Evolutionary conservation across 2,329 filamentous ascomycete species (phyloP).

Genomic region (Monosporascus sp.): DNA sequence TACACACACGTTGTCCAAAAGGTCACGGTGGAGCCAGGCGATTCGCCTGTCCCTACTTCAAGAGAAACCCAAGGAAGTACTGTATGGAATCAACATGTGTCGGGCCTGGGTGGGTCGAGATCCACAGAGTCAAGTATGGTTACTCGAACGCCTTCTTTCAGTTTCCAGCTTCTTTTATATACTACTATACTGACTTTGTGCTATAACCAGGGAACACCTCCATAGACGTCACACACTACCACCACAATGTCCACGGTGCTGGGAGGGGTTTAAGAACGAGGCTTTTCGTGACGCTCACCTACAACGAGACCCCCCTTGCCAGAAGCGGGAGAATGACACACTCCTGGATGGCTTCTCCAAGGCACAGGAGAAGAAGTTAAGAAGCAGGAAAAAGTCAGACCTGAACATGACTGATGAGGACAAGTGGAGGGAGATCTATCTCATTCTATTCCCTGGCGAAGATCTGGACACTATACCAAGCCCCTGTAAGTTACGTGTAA

Average conservation of each 20-base stretch:
- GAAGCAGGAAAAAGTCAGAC: constrained; percentile 1
- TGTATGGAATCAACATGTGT: neutral
- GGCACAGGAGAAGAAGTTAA: neutral
- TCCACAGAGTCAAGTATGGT: constrained; percentile 2
- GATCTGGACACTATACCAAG: neutral
- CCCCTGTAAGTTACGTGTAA: neutral
- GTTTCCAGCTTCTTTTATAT: too few species aligned
- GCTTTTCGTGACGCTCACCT: neutral
- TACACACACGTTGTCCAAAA: neutral
- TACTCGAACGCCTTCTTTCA: too few species aligned
- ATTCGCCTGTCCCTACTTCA: constrained; percentile 3
- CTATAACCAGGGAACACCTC: neutral
- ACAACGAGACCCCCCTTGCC: neutral
- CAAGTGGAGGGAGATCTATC: constrained; percentile 1
- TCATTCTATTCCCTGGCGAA: neutral
- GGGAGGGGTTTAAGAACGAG: neutral
- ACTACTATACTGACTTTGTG: neutral
- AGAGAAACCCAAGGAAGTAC: constrained; percentile 1
- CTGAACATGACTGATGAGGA: neutral
- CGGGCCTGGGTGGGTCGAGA: constrained; percentile 1
- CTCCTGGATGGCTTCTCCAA: neutral
- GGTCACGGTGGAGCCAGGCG: neutral
- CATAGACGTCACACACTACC: neutral
- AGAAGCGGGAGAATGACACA: neutral
- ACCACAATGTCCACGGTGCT: neutral